Percentiles rank a stretch among this genome's conserved stretches.
Conservation (phyloP, 257 asterid genomes). For the Gardenia jasminoides region DNA sequence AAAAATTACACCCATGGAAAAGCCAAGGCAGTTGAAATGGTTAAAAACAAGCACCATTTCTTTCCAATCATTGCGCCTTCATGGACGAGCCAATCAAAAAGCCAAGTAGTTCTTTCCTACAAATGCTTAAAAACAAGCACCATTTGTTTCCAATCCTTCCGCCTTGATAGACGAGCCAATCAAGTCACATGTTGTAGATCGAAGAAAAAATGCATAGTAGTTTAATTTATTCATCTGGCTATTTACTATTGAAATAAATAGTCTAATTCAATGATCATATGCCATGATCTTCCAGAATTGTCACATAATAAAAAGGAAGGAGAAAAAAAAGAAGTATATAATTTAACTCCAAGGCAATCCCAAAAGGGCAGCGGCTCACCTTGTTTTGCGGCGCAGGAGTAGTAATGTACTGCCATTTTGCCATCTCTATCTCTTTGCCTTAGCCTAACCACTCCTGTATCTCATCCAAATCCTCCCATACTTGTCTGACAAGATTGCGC, state of each 20-base stretch:
- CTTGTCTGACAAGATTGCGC: neutral
- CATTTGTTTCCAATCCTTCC: slow-evolving; percentile 1
- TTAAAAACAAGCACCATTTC: slow-evolving; percentile 11
- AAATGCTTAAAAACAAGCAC: slow-evolving; percentile 11
- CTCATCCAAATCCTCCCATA: slow-evolving; percentile 18
- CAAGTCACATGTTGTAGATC: slow-evolving; percentile 2
- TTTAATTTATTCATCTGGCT: neutral
- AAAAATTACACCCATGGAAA: neutral
- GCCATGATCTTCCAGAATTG: neutral
- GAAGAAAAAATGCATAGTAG: neutral
- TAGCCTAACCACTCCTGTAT: neutral
- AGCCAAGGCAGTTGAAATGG: slow-evolving; percentile 16
- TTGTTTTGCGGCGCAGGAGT: neutral
- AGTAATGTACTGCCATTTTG: neutral
- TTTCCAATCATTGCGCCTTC: slow-evolving; percentile 10
- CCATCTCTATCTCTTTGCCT: neutral
- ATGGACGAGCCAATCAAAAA: slow-evolving; percentile 29
- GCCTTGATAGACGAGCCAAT: slow-evolving; percentile 30
- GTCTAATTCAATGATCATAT: neutral
- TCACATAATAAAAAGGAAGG: too few relatives aligned
- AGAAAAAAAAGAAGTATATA: too few relatives aligned
- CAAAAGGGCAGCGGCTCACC: neutral
- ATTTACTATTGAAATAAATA: neutral
- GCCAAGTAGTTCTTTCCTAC: slow-evolving; percentile 16
- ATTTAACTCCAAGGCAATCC: neutral